Evolutionary conservation across 768 basidiomycete species (phyloP).

Genomic region (Naganishia vaughanmartiniae): DNA sequence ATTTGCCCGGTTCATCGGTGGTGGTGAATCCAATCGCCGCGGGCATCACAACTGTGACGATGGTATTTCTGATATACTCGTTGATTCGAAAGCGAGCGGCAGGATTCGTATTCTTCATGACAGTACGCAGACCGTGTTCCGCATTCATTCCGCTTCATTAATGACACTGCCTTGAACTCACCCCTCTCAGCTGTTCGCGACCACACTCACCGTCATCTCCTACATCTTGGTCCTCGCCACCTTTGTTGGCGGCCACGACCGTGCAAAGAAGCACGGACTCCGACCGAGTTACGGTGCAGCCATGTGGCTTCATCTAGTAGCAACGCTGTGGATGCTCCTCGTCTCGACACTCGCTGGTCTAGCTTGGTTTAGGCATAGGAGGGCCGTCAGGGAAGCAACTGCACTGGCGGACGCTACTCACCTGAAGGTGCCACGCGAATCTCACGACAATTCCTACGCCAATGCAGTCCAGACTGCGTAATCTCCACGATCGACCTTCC

Average conservation of each 20-base stretch:
- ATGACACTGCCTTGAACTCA: too few species aligned
- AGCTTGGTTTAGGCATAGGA: conserved; percentile 40
- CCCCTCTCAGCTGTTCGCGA: not conserved
- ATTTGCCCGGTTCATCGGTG: conserved; percentile 38
- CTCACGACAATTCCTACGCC: not conserved
- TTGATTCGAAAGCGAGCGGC: conserved; percentile 34
- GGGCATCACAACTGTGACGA: conserved; percentile 40
- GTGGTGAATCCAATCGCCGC: conserved; percentile 47
- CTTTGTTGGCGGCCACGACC: conserved; percentile 41
- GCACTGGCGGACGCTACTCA: not conserved
- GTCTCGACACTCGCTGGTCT: conserved; percentile 38
- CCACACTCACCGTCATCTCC: conserved; percentile 25
- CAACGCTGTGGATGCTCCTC: conserved; percentile 37
- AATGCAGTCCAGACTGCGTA: not conserved
- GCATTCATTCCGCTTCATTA: not conserved
- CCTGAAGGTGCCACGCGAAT: too few species aligned
- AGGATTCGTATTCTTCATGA: conserved; percentile 34
- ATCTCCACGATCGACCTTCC: not conserved
- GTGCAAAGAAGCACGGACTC: conserved; percentile 34
- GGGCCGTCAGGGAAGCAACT: not conserved
- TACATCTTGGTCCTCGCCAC: conserved; percentile 43
- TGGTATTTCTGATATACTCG: conserved; percentile 36
- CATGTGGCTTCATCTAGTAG: conserved; percentile 42
- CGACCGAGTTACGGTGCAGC: conserved; percentile 42
- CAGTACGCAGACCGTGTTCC: conserved; percentile 36